Evolutionary conservation across 257 asterid genomes (phyloP).

Genomic region (Solanum sejunctum): DNA sequence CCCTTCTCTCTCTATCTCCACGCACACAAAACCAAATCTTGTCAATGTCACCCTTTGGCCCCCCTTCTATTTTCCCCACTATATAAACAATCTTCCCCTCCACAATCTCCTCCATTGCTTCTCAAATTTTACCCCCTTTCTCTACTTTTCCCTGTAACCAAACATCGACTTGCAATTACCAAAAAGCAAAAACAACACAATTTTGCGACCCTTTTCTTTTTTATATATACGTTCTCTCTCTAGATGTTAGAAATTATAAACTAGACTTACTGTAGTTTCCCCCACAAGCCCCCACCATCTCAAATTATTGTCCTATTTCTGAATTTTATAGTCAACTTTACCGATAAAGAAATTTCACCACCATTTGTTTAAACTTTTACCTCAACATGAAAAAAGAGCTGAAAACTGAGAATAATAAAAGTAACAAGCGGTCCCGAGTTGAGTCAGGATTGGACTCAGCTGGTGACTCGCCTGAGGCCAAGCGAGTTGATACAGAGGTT

Average conservation of each 20-base stretch:
- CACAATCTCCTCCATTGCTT: neutral
- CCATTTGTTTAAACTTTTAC: no score
- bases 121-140: neutral
- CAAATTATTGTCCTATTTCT: neutral
- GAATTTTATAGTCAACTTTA: neutral
- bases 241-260: neutral
- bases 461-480: conserved; percentile 2
- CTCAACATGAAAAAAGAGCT: conserved; percentile 1
- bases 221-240: neutral
- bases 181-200: neutral
- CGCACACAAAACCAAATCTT: neutral
- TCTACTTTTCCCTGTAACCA: neutral
- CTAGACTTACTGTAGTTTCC: neutral
- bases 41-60: neutral
- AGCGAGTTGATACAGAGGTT: neutral
- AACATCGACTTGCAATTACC: neutral
- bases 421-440: conserved; percentile 14
- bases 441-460: conserved; percentile 9
- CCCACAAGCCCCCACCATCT: neutral
- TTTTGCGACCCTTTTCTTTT: neutral
- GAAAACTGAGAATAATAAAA: neutral
- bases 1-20: neutral
- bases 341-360: neutral
- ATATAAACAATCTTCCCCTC: conserved; percentile 7
- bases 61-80: neutral